phyloP scores from a whole-genome alignment of 768 basidiomycete genomes.

The Podaxis carcinomalis region DNA sequence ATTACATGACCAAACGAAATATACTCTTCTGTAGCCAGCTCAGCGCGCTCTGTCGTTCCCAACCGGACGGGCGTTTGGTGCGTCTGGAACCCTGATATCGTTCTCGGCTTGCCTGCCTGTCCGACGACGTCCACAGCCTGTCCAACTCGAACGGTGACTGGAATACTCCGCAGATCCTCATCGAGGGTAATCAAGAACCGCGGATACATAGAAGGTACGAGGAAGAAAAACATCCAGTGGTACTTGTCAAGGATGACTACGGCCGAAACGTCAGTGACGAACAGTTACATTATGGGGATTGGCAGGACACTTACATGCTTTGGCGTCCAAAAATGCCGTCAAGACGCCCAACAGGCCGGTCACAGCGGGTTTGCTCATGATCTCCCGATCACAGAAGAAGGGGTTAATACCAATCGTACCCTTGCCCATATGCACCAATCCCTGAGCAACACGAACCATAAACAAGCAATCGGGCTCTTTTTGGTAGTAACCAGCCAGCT shows the following conservation, averaged over 20 bases:
- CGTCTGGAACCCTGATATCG: constrained; percentile 98
- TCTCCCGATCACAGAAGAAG: constrained; percentile 88
- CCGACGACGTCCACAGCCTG: constrained; percentile 98
- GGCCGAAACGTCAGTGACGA: constrained; percentile 6
- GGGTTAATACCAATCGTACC: constrained; percentile 96
- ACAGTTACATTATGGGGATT: background rate
- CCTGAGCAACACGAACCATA: constrained; percentile 93
- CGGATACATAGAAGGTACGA: constrained; percentile 95
- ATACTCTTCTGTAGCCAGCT: constrained; percentile 95
- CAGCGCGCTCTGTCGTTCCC: constrained; percentile 91
- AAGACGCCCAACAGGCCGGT: constrained; percentile 87
- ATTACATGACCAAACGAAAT: constrained; percentile 87
- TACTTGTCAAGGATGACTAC: constrained; percentile 90
- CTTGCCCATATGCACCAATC: constrained; percentile 99
- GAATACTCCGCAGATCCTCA: constrained; percentile 80
- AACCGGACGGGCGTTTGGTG: constrained; percentile 95
- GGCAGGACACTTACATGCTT: constrained; percentile 69
- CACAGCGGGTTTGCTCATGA: constrained; percentile 86
- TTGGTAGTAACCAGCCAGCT: constrained; percentile 96
- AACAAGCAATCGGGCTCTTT: constrained; percentile 97
- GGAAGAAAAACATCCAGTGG: constrained; percentile 99
- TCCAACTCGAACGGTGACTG: constrained; percentile 94
- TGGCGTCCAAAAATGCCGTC: constrained; percentile 91
- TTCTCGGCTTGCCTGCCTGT: constrained; percentile 94
- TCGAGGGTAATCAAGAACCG: constrained; percentile 96